These are phyloP conservation scores for Lachnellula cervina DNA, from an alignment of 2,329 filamentous ascomycete genomes.

Conservation along the genomic window DNA sequence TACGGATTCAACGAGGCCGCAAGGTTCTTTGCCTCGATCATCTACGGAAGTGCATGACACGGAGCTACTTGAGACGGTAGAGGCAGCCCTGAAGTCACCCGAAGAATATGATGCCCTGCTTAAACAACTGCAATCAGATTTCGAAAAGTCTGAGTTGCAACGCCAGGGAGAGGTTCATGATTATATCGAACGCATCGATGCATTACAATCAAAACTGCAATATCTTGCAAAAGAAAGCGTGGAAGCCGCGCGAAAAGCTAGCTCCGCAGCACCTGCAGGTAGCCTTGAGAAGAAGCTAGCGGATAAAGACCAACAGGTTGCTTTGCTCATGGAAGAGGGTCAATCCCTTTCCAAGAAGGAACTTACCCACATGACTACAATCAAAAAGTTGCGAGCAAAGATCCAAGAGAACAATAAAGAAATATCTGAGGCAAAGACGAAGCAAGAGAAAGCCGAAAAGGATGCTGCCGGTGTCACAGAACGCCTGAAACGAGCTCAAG, in stretches of 20 bases:
- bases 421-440: slow-evolving; percentile 52
- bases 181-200: slow-evolving; percentile 86
- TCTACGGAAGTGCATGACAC: slow-evolving; percentile 28
- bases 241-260: slow-evolving; percentile 67
- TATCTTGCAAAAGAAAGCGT: slow-evolving; percentile 79
- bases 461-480: slow-evolving; percentile 45
- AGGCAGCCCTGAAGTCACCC: slow-evolving; percentile 10
- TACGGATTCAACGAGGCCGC: slow-evolving; percentile 20
- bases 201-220: slow-evolving; percentile 83
- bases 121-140: slow-evolving; percentile 32
- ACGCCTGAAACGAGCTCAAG: slow-evolving; percentile 45
- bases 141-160: slow-evolving; percentile 33
- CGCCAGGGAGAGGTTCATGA: slow-evolving; percentile 78
- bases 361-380: slow-evolving; percentile 73
- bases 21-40: slow-evolving; percentile 20
- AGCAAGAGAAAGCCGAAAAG: slow-evolving; percentile 52
- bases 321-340: slow-evolving; percentile 85
- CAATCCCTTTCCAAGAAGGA: slow-evolving; percentile 82
- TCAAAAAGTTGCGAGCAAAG: slow-evolving; percentile 74
- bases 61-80: slow-evolving; percentile 4
- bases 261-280: slow-evolving; percentile 55
- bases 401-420: slow-evolving; percentile 62
- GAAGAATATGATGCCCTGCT: slow-evolving; percentile 38
- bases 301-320: slow-evolving; percentile 87
- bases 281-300: slow-evolving; percentile 73